Evolutionary conservation across 2,329 filamentous ascomycete genomes (phyloP).

Genomic region (Kalmusia sp.): DNA sequence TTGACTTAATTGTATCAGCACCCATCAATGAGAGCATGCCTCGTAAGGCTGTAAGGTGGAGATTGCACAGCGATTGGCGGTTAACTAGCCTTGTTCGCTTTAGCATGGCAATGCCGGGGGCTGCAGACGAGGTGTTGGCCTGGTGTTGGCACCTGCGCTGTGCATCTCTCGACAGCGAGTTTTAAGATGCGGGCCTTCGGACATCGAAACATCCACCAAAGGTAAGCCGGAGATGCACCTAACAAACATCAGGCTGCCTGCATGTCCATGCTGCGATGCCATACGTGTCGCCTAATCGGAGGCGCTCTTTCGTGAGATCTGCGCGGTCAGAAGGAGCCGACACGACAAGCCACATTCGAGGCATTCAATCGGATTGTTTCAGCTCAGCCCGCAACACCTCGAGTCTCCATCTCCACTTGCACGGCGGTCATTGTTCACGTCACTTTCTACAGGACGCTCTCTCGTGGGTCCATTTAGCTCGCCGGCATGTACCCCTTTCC

Average conservation of each 20-base stretch:
- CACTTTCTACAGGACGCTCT: background rate
- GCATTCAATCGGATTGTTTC: slow-evolving; percentile 1
- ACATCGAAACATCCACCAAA: slow-evolving; percentile 1
- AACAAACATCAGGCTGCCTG: background rate
- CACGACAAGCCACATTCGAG: background rate
- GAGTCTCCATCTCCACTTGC: background rate
- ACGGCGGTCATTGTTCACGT: background rate
- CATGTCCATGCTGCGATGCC: background rate
- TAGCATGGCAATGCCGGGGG: background rate
- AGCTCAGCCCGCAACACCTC: background rate
- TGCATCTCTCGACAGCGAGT: background rate
- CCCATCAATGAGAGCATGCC: background rate
- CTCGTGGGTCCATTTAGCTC: background rate
- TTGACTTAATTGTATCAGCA: background rate
- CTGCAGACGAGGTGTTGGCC: background rate
- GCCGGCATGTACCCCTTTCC: background rate
- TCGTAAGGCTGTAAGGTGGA: slow-evolving; percentile 3
- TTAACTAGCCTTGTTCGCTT: background rate
- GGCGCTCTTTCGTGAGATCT: no score
- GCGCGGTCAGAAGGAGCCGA: background rate
- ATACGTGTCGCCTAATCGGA: no score
- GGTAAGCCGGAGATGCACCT: background rate
- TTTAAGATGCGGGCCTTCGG: background rate
- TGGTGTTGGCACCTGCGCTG: slow-evolving; percentile 1
- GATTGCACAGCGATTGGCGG: background rate